Evolutionary conservation across 495 filamentous ascomycete genomes (phyloP).

Genomic region (Barbatosphaeria neglecta): DNA sequence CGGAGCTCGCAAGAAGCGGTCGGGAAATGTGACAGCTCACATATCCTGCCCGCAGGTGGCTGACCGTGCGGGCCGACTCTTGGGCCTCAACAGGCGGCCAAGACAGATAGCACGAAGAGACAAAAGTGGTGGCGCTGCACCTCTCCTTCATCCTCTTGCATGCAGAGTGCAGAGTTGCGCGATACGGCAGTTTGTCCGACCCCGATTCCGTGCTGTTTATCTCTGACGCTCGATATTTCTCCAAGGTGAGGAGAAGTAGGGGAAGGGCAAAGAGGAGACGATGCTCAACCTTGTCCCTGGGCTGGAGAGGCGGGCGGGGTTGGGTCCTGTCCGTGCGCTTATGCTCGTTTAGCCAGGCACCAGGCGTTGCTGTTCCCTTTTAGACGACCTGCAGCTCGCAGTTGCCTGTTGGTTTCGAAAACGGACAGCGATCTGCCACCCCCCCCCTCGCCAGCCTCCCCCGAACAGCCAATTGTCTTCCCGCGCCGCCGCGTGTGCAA

Average conservation of each 20-base stretch:
- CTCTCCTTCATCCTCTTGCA: background rate
- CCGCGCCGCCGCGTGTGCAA: background rate
- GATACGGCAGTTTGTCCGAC: no score
- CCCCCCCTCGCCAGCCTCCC: background rate
- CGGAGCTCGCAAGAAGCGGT: background rate
- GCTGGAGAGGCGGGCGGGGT: background rate
- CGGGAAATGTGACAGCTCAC: background rate
- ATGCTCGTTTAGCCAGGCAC: no score
- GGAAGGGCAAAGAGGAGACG: no score
- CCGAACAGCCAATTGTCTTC: background rate
- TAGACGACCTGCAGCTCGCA: background rate
- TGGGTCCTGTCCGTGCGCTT: background rate
- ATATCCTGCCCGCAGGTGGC: background rate
- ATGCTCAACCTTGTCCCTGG: no score
- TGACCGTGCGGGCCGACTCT: background rate
- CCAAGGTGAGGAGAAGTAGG: no score
- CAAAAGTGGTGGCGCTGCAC: background rate
- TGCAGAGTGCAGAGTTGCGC: no score
- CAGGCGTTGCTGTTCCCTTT: background rate
- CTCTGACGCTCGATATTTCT: no score
- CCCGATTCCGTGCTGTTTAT: no score
- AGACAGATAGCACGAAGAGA: no score
- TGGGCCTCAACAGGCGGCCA: background rate
- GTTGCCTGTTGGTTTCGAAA: background rate
- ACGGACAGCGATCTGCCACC: background rate